Conservation (phyloP, 2,329 filamentous ascomycete genomes). For the Periconia macrospinosa region DNA sequence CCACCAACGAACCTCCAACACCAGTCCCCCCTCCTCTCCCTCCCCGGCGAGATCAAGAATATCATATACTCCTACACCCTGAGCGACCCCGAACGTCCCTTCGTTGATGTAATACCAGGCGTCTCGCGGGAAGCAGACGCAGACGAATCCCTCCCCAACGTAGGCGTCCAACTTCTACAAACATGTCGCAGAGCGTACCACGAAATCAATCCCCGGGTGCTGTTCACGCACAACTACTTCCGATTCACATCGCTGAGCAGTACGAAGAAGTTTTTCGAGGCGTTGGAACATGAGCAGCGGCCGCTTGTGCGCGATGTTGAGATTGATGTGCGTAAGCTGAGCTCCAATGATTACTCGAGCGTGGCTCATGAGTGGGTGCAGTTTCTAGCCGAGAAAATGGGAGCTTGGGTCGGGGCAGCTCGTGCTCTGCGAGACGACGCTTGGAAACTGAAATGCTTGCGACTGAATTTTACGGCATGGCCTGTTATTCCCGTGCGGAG, state of each 20-base stretch:
- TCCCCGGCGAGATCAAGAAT: conserved; percentile 40
- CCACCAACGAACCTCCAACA: conserved; percentile 26
- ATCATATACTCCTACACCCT: conserved; percentile 35
- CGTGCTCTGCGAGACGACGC: conserved; percentile 29
- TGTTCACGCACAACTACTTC: conserved; percentile 39
- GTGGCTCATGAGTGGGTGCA: conserved; percentile 39
- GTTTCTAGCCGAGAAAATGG: conserved; percentile 21
- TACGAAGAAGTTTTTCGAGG: conserved; percentile 31
- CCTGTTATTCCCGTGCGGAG: conserved; percentile 27
- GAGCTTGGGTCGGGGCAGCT: too few relatives aligned
- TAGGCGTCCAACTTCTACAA: conserved; percentile 35
- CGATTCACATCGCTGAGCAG: conserved; percentile 38
- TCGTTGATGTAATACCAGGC: conserved; percentile 28
- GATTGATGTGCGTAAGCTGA: conserved; percentile 32
- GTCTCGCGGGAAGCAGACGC: neutral
- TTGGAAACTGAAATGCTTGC: conserved; percentile 34
- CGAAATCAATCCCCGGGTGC: conserved; percentile 23
- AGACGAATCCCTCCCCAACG: conserved; percentile 6
- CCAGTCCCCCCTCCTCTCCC: conserved; percentile 34
- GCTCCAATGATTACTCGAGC: conserved; percentile 15
- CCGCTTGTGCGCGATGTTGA: conserved; percentile 37
- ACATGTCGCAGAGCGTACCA: conserved; percentile 40
- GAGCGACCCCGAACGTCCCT: conserved; percentile 17
- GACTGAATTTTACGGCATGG: conserved; percentile 41
- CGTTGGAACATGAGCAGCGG: conserved; percentile 21